phyloP scores from a whole-genome alignment of 129 eudicot genomes.

The Escallonia herrerae region DNA sequence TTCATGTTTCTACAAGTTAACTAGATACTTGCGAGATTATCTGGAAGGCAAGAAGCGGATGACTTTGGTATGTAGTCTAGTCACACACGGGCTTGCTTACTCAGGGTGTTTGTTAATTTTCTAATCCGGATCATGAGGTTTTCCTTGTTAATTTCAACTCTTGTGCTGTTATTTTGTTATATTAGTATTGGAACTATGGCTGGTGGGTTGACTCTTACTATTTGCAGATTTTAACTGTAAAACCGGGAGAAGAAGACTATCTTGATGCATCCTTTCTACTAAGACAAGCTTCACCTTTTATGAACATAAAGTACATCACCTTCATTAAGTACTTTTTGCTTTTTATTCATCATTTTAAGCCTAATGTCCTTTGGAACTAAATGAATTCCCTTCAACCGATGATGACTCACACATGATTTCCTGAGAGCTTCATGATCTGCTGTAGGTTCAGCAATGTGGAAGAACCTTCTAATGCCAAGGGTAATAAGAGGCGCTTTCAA shows the following conservation, averaged over 20 bases:
- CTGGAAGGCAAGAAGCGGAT: slow-evolving; percentile 89
- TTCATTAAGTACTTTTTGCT: not conserved
- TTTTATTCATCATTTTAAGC: not conserved
- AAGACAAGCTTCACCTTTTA: slow-evolving; percentile 78
- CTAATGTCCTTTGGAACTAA: not conserved
- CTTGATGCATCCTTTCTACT: slow-evolving; percentile 69
- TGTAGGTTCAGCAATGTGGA: slow-evolving; percentile 57
- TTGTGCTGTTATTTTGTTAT: not conserved
- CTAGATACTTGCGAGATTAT: slow-evolving; percentile 73
- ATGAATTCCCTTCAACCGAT: not conserved
- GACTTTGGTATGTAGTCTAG: slow-evolving; percentile 53
- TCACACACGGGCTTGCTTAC: not conserved
- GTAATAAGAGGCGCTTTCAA: slow-evolving; percentile 55
- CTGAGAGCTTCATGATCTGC: not conserved
- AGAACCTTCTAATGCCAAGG: slow-evolving; percentile 29
- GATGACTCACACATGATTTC: not conserved
- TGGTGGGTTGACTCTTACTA: not conserved
- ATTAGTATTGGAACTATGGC: no score
- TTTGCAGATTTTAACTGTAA: slow-evolving; percentile 74
- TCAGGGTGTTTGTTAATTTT: not conserved
- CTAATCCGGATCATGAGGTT: slow-evolving; percentile 1
- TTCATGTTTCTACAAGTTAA: slow-evolving; percentile 47
- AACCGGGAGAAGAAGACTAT: slow-evolving; percentile 78
- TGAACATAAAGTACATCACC: slow-evolving; percentile 59
- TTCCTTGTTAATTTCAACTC: not conserved